Conservation (phyloP, 352 stramenopile genomes). For the Globisporangium cylindrosporum region DNA sequence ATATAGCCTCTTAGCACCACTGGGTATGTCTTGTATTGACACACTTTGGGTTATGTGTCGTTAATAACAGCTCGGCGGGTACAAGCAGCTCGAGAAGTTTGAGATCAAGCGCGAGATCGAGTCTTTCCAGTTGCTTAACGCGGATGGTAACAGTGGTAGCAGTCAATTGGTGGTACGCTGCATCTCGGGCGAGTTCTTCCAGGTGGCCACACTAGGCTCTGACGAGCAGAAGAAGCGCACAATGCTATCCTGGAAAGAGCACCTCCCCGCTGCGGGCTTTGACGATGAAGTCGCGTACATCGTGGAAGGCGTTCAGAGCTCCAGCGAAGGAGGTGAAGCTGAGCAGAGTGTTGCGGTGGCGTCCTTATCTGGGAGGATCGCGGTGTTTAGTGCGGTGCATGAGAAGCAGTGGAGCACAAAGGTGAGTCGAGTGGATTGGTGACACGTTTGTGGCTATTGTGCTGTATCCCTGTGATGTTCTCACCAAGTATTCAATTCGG, state of each 20-base stretch:
- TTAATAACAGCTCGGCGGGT: conserved; percentile 37
- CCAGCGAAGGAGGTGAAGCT: conserved; percentile 11
- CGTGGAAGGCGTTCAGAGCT: conserved; percentile 32
- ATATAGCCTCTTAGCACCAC: background rate
- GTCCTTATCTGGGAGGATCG: conserved; percentile 35
- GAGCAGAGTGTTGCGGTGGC: conserved; percentile 29
- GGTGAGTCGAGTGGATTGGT: conserved; percentile 22
- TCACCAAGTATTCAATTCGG: background rate
- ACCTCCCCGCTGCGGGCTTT: conserved; percentile 7
- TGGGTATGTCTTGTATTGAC: background rate
- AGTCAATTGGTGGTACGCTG: conserved; percentile 40
- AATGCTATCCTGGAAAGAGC: conserved; percentile 34
- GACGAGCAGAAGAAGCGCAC: conserved; percentile 22
- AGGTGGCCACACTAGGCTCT: conserved; percentile 18
- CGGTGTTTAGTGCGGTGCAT: conserved; percentile 33
- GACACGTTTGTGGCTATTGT: background rate
- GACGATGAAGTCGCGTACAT: conserved; percentile 42
- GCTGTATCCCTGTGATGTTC: background rate
- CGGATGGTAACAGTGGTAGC: conserved; percentile 1
- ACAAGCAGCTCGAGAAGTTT: conserved; percentile 46
- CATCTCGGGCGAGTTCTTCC: conserved; percentile 54
- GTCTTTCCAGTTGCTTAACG: conserved; percentile 35
- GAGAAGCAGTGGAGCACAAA: conserved; percentile 47
- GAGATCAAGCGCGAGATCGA: conserved; percentile 64
- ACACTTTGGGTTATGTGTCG: background rate